Percentiles rank a stretch among this genome's conserved stretches.
phyloP scores from a whole-genome alignment of 1,139 yeast genomes.

The Suhomyces choctaworum region DNA sequence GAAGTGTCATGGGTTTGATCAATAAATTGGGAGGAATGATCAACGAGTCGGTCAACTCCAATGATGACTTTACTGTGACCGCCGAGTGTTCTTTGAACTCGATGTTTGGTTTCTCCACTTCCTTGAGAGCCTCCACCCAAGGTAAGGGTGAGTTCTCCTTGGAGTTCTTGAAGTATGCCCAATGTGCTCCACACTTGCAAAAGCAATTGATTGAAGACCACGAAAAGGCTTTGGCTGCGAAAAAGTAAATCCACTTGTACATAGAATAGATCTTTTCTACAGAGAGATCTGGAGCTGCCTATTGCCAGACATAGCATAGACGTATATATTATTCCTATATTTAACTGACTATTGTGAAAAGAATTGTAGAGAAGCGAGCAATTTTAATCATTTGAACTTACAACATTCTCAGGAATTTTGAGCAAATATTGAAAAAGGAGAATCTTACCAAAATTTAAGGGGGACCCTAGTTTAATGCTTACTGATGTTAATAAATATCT shows the following conservation, averaged over 20 bases:
- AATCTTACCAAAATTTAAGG: no score
- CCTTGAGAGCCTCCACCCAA: conserved; percentile 94
- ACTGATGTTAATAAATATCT: no score
- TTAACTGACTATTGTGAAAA: no score
- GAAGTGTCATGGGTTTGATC: conserved; percentile 83
- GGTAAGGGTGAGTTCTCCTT: conserved; percentile 98
- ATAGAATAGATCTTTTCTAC: no score
- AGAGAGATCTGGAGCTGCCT: no score
- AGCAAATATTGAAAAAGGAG: no score
- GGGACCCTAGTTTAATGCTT: no score
- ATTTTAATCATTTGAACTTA: no score
- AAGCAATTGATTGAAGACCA: conserved; percentile 85
- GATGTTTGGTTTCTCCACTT: conserved; percentile 95
- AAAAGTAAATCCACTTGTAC: conserved; percentile 12
- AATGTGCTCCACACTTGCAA: conserved; percentile 89
- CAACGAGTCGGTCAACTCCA: conserved; percentile 89
- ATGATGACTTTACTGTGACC: conserved; percentile 88
- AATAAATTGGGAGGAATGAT: conserved; percentile 93
- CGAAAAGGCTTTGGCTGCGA: conserved; percentile 36
- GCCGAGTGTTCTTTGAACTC: conserved; percentile 95
- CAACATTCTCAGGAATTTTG: no score
- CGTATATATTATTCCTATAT: no score
- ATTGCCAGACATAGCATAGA: no score
- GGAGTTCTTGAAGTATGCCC: conserved; percentile 91
- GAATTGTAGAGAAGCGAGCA: no score